These are phyloP conservation scores for Amylostereum areolatum DNA, from an alignment of 1,284 basidiomycete genomes.

Conservation along the genomic window DNA sequence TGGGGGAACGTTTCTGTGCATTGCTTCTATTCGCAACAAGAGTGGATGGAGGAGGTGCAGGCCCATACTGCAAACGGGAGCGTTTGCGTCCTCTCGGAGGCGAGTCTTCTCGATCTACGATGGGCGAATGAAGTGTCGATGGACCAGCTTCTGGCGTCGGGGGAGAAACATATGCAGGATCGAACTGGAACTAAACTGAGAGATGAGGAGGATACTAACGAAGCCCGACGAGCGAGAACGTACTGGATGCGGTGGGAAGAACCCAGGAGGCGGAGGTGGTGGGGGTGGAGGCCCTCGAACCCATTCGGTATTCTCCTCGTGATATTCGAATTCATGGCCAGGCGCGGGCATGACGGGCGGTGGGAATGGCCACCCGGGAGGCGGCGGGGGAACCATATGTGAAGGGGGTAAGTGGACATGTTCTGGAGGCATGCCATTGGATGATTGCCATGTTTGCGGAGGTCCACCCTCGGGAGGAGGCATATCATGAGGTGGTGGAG, in stretches of 20 bases:
- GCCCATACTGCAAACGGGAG: conserved; percentile 41
- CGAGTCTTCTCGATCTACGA: conserved; percentile 23
- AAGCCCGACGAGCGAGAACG: neutral
- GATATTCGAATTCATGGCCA: no score
- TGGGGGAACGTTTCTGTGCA: conserved; percentile 69
- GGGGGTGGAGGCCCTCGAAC: no score
- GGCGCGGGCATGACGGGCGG: no score
- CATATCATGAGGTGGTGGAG: conserved; percentile 35
- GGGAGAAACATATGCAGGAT: conserved; percentile 34
- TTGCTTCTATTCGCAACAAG: conserved; percentile 58
- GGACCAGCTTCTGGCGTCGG: conserved; percentile 44
- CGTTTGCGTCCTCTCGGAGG: conserved; percentile 56
- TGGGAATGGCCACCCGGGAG: no score
- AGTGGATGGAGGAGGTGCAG: conserved; percentile 56
- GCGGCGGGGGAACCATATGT: no score
- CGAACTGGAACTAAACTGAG: conserved; percentile 26
- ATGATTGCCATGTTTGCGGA: conserved; percentile 57
- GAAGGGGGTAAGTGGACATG: no score
- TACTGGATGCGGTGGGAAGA: no score
- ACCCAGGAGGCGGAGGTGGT: no score
- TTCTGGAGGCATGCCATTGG: conserved; percentile 54
- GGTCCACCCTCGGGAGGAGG: conserved; percentile 40
- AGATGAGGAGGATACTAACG: neutral
- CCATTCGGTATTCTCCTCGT: no score
- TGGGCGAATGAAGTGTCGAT: conserved; percentile 25